Evolutionary conservation across 2,329 filamentous ascomycete genomes (phyloP).

Genomic region (Fusarium fujikuroi): DNA sequence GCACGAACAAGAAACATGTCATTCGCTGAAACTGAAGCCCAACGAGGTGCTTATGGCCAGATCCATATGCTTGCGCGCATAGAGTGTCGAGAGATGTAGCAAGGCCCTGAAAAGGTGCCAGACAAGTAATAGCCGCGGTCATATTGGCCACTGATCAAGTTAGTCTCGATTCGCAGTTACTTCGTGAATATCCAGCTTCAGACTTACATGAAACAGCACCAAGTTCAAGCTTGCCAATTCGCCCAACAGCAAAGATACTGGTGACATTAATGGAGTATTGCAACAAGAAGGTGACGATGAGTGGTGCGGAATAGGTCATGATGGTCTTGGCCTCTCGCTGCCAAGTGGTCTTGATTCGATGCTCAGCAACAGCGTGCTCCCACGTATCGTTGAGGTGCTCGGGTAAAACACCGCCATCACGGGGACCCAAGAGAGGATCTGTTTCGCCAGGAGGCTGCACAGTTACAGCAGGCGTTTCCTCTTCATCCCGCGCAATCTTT

Average conservation of each 20-base stretch:
- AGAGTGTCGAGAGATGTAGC: conserved; percentile 92
- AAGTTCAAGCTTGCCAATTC: conserved; percentile 72
- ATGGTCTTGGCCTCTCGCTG: conserved; percentile 88
- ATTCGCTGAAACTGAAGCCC: conserved; percentile 85
- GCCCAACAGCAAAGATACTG: conserved; percentile 81
- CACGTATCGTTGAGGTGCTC: conserved; percentile 77
- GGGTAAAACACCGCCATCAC: conserved; percentile 56
- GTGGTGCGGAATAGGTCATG: conserved; percentile 73
- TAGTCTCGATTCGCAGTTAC: conserved; percentile 2
- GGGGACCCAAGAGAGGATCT: conserved; percentile 53
- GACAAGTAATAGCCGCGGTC: conserved; percentile 82
- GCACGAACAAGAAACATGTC: conserved; percentile 78
- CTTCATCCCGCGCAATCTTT: conserved; percentile 53
- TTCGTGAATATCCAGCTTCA: not conserved
- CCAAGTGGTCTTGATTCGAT: conserved; percentile 90
- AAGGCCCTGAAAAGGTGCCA: conserved; percentile 83
- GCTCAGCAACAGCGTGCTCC: conserved; percentile 84
- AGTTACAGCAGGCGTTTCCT: conserved; percentile 52
- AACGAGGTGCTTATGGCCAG: conserved; percentile 87
- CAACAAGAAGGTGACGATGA: conserved; percentile 77
- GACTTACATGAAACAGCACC: conserved; percentile 56
- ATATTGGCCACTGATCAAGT: conserved; percentile 65
- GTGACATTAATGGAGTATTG: conserved; percentile 88
- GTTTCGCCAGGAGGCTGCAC: conserved; percentile 55
- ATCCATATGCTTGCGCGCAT: conserved; percentile 93